Conservation (phyloP, 1,284 basidiomycete species). For the Flammula alnicola region DNA sequence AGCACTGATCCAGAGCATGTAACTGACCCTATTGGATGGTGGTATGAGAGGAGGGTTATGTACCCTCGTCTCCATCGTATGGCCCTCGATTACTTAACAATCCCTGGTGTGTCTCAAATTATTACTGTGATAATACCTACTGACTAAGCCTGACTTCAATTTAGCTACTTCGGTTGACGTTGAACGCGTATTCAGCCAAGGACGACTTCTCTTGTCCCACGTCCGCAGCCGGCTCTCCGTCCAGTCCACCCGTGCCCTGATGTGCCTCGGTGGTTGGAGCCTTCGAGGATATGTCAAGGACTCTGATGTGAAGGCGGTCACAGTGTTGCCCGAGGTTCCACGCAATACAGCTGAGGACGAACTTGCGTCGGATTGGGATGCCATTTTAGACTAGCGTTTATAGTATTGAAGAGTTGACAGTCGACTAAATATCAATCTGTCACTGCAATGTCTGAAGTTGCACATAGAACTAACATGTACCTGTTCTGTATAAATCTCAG, state of each 20-base stretch:
- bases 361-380: no score
- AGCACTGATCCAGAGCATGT: slow-evolving; percentile 21
- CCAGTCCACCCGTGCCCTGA: neutral
- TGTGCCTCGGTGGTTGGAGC: neutral
- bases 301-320: no score
- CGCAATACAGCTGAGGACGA: no score
- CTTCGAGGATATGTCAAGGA: no score
- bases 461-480: no score
- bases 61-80: slow-evolving; percentile 35
- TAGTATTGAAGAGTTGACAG: no score
- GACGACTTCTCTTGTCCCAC: neutral
- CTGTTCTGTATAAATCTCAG: no score
- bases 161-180: slow-evolving; percentile 27
- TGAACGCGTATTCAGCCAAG: slow-evolving; percentile 16
- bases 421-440: no score
- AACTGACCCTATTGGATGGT: slow-evolving; percentile 33
- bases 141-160: neutral
- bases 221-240: neutral
- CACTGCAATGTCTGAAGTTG: no score
- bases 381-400: no score
- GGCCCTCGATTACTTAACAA: slow-evolving; percentile 34
- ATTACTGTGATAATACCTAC: neutral
- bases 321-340: no score
- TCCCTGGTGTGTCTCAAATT: slow-evolving; percentile 29
- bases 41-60: slow-evolving; percentile 21